phyloP scores from a whole-genome alignment of 345 rosid genomes.

The Aquilaria yunnanensis region DNA sequence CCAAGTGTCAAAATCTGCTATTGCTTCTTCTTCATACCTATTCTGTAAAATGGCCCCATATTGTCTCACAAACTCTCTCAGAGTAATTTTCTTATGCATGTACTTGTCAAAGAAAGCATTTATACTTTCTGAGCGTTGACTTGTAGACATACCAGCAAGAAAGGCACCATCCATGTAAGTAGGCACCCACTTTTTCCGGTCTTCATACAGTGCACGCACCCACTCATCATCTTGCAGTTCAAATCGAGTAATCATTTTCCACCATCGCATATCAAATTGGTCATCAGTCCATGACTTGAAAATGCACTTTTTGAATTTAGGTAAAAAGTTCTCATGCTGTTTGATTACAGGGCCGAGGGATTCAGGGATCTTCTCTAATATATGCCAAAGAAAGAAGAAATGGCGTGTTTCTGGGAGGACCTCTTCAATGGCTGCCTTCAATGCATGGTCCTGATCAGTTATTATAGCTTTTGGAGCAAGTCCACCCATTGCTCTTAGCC shows the following conservation, averaged over 20 bases:
- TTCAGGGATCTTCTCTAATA: slow-evolving; percentile 40
- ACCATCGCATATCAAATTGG: slow-evolving; percentile 55
- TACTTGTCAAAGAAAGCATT: slow-evolving; percentile 57
- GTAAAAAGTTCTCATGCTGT: slow-evolving; percentile 42
- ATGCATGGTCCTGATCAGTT: slow-evolving; percentile 36
- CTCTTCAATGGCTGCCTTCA: slow-evolving; percentile 30
- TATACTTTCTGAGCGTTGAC: slow-evolving; percentile 53
- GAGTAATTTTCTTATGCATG: slow-evolving; percentile 50
- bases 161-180: slow-evolving; percentile 35
- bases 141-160: slow-evolving; percentile 55
- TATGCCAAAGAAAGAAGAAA: slow-evolving; percentile 39
- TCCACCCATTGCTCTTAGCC: slow-evolving; percentile 45
- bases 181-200: slow-evolving; percentile 57
- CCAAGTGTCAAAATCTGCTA: slow-evolving; percentile 64
- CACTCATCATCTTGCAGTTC: slow-evolving; percentile 50
- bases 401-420: slow-evolving; percentile 38
- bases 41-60: slow-evolving; percentile 49
- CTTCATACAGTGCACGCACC: slow-evolving; percentile 48
- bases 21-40: slow-evolving; percentile 58
- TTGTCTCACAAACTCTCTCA: slow-evolving; percentile 55
- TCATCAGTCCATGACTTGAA: slow-evolving; percentile 58
- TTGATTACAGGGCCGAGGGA: slow-evolving; percentile 33
- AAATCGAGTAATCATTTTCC: slow-evolving; percentile 53
- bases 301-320: slow-evolving; percentile 55
- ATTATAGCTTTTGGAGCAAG: slow-evolving; percentile 36